Base-by-base conservation (phyloP, 768 basidiomycete genomes). In the Leccinellum luteum region DNA sequence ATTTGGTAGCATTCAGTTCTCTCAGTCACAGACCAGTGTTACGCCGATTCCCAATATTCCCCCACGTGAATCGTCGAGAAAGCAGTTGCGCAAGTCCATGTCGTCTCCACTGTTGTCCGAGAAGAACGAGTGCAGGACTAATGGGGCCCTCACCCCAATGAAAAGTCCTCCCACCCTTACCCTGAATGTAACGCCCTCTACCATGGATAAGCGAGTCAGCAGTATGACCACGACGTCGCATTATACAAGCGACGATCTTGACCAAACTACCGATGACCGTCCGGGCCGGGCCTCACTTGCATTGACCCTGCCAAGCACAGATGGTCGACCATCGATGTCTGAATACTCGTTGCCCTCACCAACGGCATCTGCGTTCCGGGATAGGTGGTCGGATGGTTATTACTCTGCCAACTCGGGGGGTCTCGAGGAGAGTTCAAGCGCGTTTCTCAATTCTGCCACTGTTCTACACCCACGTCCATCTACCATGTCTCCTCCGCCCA, bases 361-460 rank as follows among this genome's bases (percentile, higher is more conserved):
- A 2, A 88, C 89, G 4, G 84, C 79, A 6, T 90, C 89, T n/a
- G 87, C 86, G n/a, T 92, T 92, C 73, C 82, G 83, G 27, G 87
- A 89, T 62, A 82, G 71, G 52, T 69, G 62, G 64, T 74, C 73
- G 1, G 67, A 73, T 7, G 66, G 71, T 35, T 73, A 74, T 55
- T 73, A 73, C 50, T 73, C 71, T 27, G 64, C 64, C 2, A 44
- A 57, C 19, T 71, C 69, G 44, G 72, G 63, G 17, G 58, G 49
- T 47, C 62, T 45, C 35, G 59, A 34, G 52, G 68, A 56, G 45
- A 44, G 51, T n/a, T 35, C 59, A 10, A 45, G 57, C 14, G 30
- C 52, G 43, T 61, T 61, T 68, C 52, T 61, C 67, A 56, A 64
- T 60, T 61, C 72, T 15, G 62, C 63, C 34, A 17, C 58, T 30